These are phyloP conservation scores for Turnera subulata DNA, from an alignment of 345 rosid species.

Conservation along the genomic window DNA sequence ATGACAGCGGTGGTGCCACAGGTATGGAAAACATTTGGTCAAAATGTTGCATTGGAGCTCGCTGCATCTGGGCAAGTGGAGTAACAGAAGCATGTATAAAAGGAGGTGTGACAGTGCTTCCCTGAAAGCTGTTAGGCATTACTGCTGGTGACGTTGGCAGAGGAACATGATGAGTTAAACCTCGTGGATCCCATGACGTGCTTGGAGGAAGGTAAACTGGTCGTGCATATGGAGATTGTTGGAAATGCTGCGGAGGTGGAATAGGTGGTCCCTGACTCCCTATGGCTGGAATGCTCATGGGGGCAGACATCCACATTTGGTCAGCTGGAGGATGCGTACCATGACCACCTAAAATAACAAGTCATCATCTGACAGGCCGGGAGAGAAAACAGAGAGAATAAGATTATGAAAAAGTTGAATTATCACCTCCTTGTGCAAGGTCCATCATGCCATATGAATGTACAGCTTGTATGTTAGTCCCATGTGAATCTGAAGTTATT, in stretches of 20 bases:
- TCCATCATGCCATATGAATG: slow-evolving; percentile 38
- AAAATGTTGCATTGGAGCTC: slow-evolving; percentile 54
- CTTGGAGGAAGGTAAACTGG: slow-evolving; percentile 60
- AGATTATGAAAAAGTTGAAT: not conserved
- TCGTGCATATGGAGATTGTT: slow-evolving; percentile 62
- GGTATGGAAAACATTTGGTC: slow-evolving; percentile 59
- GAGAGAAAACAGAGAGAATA: not conserved
- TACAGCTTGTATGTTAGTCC: slow-evolving; percentile 36
- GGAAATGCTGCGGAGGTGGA: slow-evolving; percentile 64
- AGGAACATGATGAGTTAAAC: slow-evolving; percentile 54
- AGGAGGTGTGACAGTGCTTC: slow-evolving; percentile 55
- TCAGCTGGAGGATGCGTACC: slow-evolving; percentile 32
- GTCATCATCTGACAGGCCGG: slow-evolving; percentile 20
- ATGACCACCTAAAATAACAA: slow-evolving; percentile 31
- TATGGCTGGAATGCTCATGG: slow-evolving; percentile 46
- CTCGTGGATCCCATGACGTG: slow-evolving; percentile 76
- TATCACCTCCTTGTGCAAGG: slow-evolving; percentile 53
- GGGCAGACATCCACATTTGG: slow-evolving; percentile 47
- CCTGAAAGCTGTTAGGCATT: slow-evolving; percentile 45
- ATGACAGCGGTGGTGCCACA: slow-evolving; percentile 40
- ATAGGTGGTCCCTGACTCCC: slow-evolving; percentile 51
- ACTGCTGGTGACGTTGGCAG: slow-evolving; percentile 46
- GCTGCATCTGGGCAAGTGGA: slow-evolving; percentile 70
- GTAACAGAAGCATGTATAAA: slow-evolving; percentile 68
- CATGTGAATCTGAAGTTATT: slow-evolving; percentile 47